Conservation (phyloP, 768 basidiomycete species). For the Kwoniella newhampshirensis region DNA sequence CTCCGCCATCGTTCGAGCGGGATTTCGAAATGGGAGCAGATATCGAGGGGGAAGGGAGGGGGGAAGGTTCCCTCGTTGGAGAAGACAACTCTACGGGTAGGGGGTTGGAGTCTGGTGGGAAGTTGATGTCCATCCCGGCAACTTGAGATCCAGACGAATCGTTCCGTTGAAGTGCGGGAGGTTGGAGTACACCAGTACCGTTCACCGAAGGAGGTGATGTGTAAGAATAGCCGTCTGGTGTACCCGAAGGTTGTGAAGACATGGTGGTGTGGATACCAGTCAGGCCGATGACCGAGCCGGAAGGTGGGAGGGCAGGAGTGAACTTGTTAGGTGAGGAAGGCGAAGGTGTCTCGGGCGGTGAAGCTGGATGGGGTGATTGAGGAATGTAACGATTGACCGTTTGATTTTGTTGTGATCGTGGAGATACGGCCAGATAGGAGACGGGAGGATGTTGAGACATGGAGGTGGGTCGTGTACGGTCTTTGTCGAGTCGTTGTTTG, state of each 20-base stretch:
- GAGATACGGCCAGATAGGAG: constrained; percentile 1
- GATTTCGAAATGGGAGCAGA: neutral
- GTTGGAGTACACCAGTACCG: neutral
- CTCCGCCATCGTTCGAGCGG: too few species aligned
- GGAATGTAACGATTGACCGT: constrained; percentile 18
- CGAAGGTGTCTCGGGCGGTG: constrained; percentile 21
- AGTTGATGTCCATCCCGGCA: constrained; percentile 19
- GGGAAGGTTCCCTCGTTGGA: neutral
- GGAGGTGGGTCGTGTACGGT: neutral
- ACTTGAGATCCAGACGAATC: neutral
- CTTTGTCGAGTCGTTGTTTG: neutral
- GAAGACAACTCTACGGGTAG: constrained; percentile 12
- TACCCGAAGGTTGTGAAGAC: constrained; percentile 7
- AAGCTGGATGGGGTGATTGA: constrained; percentile 19
- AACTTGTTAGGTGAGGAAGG: constrained; percentile 9
- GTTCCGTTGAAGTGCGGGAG: neutral
- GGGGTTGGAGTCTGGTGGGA: constrained; percentile 17
- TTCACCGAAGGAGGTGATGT: neutral
- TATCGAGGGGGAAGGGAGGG: neutral
- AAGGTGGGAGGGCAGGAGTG: neutral
- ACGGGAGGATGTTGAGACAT: neutral
- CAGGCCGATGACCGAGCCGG: neutral
- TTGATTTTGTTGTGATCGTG: constrained; percentile 1
- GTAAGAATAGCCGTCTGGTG: constrained; percentile 17
- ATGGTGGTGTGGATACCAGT: neutral